phyloP scores from a whole-genome alignment of 2,329 filamentous ascomycete species.

The Fusarium tuaranense region DNA sequence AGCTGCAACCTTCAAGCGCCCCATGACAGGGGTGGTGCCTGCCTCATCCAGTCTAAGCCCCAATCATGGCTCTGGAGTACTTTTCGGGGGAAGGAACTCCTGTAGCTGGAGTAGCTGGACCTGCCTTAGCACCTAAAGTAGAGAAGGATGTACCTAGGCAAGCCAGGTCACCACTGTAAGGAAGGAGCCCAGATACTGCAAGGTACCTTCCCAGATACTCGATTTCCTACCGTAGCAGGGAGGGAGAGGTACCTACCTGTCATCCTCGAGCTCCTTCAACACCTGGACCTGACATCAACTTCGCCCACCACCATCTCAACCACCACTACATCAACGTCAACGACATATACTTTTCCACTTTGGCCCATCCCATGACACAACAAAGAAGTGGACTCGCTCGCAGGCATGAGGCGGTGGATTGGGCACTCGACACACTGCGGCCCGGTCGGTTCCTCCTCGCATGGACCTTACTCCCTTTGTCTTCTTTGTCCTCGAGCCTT shows the following conservation, averaged over 20 bases:
- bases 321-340: constrained; percentile 7
- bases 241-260: constrained; percentile 9
- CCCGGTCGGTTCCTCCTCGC: constrained; percentile 8
- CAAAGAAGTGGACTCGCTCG: constrained; percentile 4
- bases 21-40: constrained; percentile 30
- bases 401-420: constrained; percentile 4
- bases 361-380: constrained; percentile 18
- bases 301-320: constrained; percentile 7
- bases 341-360: constrained; percentile 32
- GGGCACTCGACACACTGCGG: not conserved
- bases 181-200: constrained; percentile 28
- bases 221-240: not conserved
- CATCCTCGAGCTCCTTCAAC: not conserved
- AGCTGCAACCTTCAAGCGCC: constrained; percentile 34
- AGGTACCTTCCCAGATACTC: constrained; percentile 26
- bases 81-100: constrained; percentile 36
- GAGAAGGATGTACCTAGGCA: constrained; percentile 25
- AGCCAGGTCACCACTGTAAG: constrained; percentile 30
- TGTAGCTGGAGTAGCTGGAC: constrained; percentile 30
- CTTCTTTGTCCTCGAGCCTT: constrained; percentile 15
- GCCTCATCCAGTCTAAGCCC: constrained; percentile 11
- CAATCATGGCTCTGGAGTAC: constrained; percentile 30
- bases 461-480: constrained; percentile 9
- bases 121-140: constrained; percentile 32
- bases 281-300: not conserved